These are phyloP conservation scores for Chlamydomonas sphaeroides DNA, from an alignment of 139 green algal genomes.

Conservation along the genomic window DNA sequence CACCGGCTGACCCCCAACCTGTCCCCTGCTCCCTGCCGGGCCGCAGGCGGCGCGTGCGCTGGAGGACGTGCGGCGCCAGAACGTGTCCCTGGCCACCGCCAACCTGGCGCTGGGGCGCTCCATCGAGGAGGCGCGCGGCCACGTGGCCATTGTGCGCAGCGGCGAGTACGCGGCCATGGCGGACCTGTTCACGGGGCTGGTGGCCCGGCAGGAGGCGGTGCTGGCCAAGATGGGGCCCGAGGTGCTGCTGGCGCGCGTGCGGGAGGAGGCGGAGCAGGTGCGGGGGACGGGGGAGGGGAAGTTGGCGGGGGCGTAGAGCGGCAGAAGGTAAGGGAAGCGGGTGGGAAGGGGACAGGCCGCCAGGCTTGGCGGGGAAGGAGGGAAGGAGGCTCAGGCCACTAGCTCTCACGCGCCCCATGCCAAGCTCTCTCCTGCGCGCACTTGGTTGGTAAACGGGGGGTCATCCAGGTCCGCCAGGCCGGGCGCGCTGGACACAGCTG, in stretches of 20 bases:
- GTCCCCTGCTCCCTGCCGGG: no score
- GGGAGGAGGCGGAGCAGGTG: conserved; percentile 53
- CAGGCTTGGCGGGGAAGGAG: no score
- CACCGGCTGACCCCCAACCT: not conserved
- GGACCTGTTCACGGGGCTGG: conserved; percentile 63
- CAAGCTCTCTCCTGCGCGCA: no score
- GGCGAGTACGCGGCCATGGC: conserved; percentile 64
- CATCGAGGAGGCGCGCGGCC: conserved; percentile 67
- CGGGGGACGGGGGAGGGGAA: not conserved
- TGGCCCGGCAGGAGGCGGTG: conserved; percentile 58
- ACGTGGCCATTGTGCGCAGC: conserved; percentile 75
- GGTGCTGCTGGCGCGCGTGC: conserved; percentile 53
- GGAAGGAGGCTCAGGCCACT: no score
- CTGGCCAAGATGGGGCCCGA: conserved; percentile 33
- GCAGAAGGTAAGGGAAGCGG: no score
- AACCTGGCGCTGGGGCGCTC: conserved; percentile 60
- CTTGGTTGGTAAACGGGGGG: no score
- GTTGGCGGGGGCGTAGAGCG: no score
- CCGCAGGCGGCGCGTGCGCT: conserved; percentile 48
- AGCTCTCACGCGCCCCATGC: no score
- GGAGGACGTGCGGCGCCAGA: conserved; percentile 57
- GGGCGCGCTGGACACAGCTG: no score
- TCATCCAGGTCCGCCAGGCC: no score
- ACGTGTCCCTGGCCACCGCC: conserved; percentile 51
- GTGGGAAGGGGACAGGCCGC: no score